Conservation (phyloP, 176 grass and related monocot species). For the Triticum turgidum region DNA sequence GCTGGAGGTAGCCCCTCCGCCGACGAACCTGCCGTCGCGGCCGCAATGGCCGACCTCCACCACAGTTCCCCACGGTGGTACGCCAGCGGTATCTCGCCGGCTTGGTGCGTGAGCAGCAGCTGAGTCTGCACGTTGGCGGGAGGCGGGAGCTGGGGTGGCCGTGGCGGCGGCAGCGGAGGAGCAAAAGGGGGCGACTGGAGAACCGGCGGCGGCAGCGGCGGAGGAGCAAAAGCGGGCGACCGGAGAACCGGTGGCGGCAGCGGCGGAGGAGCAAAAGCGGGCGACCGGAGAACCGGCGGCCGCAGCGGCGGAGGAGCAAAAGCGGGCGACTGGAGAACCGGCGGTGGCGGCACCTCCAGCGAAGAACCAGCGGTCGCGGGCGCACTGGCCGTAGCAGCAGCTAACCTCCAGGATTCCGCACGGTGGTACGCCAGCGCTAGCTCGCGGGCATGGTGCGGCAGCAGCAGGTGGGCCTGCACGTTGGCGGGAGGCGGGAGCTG, state of each 20-base stretch:
- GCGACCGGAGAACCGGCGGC: too few species aligned
- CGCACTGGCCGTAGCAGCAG: neutral
- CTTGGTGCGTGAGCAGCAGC: conserved; percentile 38
- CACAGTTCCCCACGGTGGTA: conserved; percentile 13
- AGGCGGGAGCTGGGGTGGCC: neutral
- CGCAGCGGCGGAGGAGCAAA: neutral
- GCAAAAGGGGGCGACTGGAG: neutral
- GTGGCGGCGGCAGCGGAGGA: neutral
- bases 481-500: neutral
- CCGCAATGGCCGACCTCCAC: neutral
- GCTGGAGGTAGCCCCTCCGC: neutral
- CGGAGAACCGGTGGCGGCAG: too few species aligned
- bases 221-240: neutral
- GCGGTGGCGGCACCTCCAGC: neutral
- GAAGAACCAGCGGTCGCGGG: neutral
- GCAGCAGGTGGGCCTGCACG: conserved; percentile 3
- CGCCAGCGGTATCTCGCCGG: conserved; percentile 39
- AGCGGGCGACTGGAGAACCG: too few species aligned
- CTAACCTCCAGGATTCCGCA: neutral
- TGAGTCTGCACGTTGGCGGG: neutral
- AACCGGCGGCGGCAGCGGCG: neutral
- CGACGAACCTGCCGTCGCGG: neutral
- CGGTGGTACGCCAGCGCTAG: conserved; percentile 37
- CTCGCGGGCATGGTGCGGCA: conserved; percentile 49
- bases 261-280: neutral